Conservation (phyloP, 192 early-diverging fungal genomes). For the Coemansia sp. region DNA sequence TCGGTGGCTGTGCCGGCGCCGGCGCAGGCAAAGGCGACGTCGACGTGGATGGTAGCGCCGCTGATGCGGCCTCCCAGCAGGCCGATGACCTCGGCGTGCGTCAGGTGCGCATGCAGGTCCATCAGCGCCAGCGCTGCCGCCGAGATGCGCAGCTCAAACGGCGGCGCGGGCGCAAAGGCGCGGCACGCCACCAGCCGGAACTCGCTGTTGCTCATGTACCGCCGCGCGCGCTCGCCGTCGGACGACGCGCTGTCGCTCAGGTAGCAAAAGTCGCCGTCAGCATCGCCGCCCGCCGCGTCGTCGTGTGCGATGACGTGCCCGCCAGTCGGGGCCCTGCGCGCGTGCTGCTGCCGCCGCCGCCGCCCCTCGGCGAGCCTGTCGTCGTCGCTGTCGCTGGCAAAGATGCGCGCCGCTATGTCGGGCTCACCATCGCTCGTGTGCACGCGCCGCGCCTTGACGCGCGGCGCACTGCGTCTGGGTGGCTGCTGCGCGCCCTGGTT, state of each 20-base stretch:
- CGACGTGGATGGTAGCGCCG: conserved; percentile 53
- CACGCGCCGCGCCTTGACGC: not conserved
- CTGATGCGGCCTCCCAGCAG: conserved; percentile 72
- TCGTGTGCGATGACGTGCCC: conserved; percentile 36
- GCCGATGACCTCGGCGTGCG: conserved; percentile 90
- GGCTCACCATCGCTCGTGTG: not conserved
- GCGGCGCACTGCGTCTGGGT: conserved; percentile 3
- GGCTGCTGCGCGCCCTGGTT: conserved; percentile 59
- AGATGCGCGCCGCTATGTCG: not conserved
- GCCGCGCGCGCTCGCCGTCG: not conserved
- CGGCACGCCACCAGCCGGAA: conserved; percentile 40
- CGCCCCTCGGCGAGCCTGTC: not conserved
- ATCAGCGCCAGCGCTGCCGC: conserved; percentile 68
- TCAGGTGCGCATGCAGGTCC: conserved; percentile 90
- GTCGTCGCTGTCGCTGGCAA: conserved; percentile 7
- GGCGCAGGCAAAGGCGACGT: conserved; percentile 74
- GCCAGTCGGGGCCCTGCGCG: conserved; percentile 6
- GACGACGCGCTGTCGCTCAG: conserved; percentile 2
- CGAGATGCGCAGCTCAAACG: conserved; percentile 18
- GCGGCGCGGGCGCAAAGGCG: conserved; percentile 4
- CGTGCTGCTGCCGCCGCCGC: not conserved
- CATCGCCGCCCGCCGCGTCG: conserved; percentile 21
- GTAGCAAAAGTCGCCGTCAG: conserved; percentile 30
- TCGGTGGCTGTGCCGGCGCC: conserved; percentile 79
- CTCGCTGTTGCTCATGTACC: conserved; percentile 19